These are phyloP conservation scores for Rhynchospora tenuis DNA, from an alignment of 176 grass and related monocot genomes.

Conservation along the genomic window DNA sequence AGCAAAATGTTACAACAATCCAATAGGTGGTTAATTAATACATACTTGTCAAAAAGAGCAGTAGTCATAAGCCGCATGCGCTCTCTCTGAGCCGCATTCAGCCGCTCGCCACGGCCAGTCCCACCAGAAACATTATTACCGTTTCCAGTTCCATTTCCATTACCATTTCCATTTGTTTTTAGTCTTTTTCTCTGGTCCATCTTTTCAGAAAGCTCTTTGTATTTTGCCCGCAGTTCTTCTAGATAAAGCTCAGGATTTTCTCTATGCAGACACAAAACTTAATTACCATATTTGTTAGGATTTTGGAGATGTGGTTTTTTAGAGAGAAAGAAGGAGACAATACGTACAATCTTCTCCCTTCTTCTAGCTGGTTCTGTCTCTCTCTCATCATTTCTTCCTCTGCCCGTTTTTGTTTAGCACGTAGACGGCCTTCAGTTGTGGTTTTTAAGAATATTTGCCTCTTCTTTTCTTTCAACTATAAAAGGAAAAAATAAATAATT, in stretches of 20 bases:
- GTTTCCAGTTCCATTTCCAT: slow-evolving; percentile 30
- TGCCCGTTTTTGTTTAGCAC: slow-evolving; percentile 63
- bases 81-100: slow-evolving; percentile 93
- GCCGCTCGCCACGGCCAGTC: slow-evolving; percentile 78
- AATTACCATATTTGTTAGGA: slow-evolving; percentile 11
- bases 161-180: slow-evolving; percentile 61
- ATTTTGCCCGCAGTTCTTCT: slow-evolving; percentile 64
- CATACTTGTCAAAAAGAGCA: slow-evolving; percentile 73
- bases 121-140: slow-evolving; percentile 61
- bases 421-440: slow-evolving; percentile 77
- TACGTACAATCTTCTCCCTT: slow-evolving; percentile 73
- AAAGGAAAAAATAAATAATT: slow-evolving; percentile 13
- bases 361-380: slow-evolving; percentile 70
- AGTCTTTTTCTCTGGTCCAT: slow-evolving; percentile 72
- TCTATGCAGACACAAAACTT: slow-evolving; percentile 35
- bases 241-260: slow-evolving; percentile 94
- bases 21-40: background rate
- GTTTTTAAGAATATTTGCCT: slow-evolving; percentile 87
- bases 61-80: slow-evolving; percentile 82
- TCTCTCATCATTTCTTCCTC: slow-evolving; percentile 84
- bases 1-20: background rate
- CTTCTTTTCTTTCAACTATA: slow-evolving; percentile 95
- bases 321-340: slow-evolving; percentile 17
- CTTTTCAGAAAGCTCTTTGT: slow-evolving; percentile 73
- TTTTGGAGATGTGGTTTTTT: slow-evolving; percentile 7